Percentiles rank a stretch among this genome's conserved stretches.
These are phyloP conservation scores for Thielaviopsis populi DNA, from an alignment of 2,329 filamentous ascomycete species.

Conservation along the genomic window DNA sequence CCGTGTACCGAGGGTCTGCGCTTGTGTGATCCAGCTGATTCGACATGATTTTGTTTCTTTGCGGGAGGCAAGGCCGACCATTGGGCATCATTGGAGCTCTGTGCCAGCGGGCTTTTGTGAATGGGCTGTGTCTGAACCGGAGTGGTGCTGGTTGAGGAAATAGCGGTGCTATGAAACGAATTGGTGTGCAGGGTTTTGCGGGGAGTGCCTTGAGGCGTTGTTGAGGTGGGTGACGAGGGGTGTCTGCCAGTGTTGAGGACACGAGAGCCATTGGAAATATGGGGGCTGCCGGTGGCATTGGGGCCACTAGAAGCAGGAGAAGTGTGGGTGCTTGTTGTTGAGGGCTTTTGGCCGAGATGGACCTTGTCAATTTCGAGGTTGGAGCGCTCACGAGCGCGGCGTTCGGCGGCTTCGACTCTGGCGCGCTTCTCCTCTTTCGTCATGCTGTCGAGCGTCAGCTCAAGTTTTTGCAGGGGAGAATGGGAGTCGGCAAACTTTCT, in stretches of 20 bases:
- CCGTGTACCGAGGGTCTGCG: constrained; percentile 11
- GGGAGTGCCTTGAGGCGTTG: constrained; percentile 10
- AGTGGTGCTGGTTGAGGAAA: not conserved
- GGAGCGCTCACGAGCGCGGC: constrained; percentile 48
- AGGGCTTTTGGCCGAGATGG: constrained; percentile 11
- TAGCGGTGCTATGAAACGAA: not conserved
- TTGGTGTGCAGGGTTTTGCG: not conserved
- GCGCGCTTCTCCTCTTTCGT: constrained; percentile 93
- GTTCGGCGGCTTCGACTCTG: constrained; percentile 67
- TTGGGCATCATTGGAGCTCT: not conserved
- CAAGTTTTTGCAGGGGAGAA: constrained; percentile 85
- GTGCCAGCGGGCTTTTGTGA: constrained; percentile 7
- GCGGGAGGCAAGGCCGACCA: not conserved
- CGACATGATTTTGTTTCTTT: constrained; percentile 1
- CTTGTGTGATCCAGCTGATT: constrained; percentile 9
- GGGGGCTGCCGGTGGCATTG: not conserved
- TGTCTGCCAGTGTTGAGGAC: constrained; percentile 7
- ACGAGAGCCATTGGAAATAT: constrained; percentile 3
- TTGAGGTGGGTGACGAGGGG: constrained; percentile 5
- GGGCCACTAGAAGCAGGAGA: not conserved
- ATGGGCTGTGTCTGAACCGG: constrained; percentile 7
- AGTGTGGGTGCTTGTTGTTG: constrained; percentile 15
- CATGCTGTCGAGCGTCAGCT: constrained; percentile 78
- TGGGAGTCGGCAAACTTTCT: constrained; percentile 56
- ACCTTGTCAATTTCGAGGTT: constrained; percentile 25